Percentiles rank a stretch among this genome's conserved stretches.
Conservation (phyloP, 768 basidiomycete genomes). For the Kwoniella sp. region DNA sequence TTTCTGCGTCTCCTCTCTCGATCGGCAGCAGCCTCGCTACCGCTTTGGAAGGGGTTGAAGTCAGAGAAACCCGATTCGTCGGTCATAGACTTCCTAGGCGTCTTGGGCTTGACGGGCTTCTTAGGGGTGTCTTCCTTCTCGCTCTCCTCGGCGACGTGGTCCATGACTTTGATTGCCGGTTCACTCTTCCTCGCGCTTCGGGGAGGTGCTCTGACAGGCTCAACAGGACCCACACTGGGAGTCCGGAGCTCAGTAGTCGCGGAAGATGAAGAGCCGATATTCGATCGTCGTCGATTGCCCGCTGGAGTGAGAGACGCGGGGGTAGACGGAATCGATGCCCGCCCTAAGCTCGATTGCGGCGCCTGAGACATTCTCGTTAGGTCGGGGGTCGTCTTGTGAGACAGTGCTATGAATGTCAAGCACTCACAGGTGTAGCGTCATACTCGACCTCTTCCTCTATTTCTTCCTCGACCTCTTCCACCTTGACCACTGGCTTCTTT, state of each 20-base stretch:
- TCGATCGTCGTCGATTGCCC: conserved; percentile 7
- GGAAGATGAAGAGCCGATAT: conserved; percentile 16
- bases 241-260: conserved; percentile 20
- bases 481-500: conserved; percentile 18
- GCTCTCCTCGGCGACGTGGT: conserved; percentile 31
- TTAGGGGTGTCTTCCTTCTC: conserved; percentile 28
- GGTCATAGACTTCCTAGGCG: conserved; percentile 30
- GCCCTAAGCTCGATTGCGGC: conserved; percentile 21
- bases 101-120: conserved; percentile 28
- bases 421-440: conserved; percentile 24
- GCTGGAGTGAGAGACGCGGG: conserved; percentile 4
- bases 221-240: conserved; percentile 14
- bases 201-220: not conserved
- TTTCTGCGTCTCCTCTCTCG: conserved; percentile 42
- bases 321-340: conserved; percentile 23
- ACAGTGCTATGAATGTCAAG: not conserved
- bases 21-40: conserved; percentile 46
- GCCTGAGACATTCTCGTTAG: conserved; percentile 6
- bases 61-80: conserved; percentile 53
- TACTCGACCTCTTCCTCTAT: conserved; percentile 23
- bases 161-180: conserved; percentile 18
- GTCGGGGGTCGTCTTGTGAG: not conserved
- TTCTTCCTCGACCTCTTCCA: conserved; percentile 23
- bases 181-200: conserved; percentile 22
- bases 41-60: conserved; percentile 55